Evolutionary conservation across 768 basidiomycete species (phyloP).

Genomic region (Sarcomyxa edulis): DNA sequence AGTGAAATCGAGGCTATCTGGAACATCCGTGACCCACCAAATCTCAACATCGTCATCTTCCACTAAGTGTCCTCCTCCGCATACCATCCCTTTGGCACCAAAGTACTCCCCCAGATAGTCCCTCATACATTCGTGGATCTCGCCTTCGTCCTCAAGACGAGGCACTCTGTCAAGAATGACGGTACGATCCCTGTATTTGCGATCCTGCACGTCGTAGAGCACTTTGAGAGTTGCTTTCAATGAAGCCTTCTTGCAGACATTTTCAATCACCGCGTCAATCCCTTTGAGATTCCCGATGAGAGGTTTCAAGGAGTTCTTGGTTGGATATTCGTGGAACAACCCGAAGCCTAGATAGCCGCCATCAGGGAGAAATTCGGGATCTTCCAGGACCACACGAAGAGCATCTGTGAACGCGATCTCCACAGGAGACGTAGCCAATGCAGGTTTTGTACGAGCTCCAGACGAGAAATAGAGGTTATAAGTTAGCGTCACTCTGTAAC

Average conservation of each 20-base stretch:
- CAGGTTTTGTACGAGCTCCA: constrained; percentile 28
- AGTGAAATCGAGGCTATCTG: no score
- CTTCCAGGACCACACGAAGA: constrained; percentile 19
- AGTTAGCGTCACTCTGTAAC: constrained; percentile 35
- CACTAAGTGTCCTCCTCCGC: not conserved
- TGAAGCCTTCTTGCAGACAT: constrained; percentile 2
- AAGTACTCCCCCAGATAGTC: no score
- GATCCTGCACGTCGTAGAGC: no score
- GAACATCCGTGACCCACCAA: not conserved
- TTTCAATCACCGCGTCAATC: constrained; percentile 2
- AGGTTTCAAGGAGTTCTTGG: constrained; percentile 6
- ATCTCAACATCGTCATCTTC: constrained; percentile 1
- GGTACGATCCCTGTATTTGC: no score
- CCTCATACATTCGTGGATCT: no score
- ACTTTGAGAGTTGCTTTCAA: not conserved
- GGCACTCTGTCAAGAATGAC: no score
- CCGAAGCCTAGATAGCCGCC: constrained; percentile 31
- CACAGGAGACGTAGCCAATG: constrained; percentile 25
- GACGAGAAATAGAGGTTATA: constrained; percentile 38
- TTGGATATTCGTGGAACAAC: constrained; percentile 27
- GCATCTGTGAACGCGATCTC: constrained; percentile 10
- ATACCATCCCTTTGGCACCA: not conserved
- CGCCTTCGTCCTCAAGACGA: no score
- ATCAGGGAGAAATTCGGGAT: constrained; percentile 20
- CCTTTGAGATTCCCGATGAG: constrained; percentile 5